Base-by-base conservation (phyloP, 2,329 filamentous ascomycete species). In the Dactylellina sp. region DNA sequence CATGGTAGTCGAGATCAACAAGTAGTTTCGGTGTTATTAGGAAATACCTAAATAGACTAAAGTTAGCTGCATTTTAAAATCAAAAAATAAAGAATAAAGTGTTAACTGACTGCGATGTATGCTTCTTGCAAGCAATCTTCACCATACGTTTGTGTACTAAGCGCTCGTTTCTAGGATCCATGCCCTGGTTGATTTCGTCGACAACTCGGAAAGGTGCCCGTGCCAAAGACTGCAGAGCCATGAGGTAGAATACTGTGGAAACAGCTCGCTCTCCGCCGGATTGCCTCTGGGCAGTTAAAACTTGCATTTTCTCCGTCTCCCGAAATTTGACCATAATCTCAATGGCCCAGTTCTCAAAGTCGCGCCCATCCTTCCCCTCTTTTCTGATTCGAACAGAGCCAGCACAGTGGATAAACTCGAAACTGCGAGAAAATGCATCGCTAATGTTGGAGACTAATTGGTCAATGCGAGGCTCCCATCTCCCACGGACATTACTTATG, bases 141-240 rank as follows among this genome's bases (percentile, higher is more conserved):
- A 99, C 95, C 91, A 99, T 96, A 76, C 95, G 91, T 80, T 94
- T 92, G 82, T 99, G 95, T 14, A 99, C 93, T 88, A 97, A 96
- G 78, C 95, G 91, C 82, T 99, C 95, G 82, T 99, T 99, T 79
- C 95, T 89, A 46, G 94, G 95, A 81, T 99, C 95, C 95, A 99
- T 99, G 77, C 95, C 95, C 83, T 99, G 95, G 80, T 99, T 99
- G 85, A 99, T 99, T 83, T 99, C 95, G 82, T 99, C 95, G 71
- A 99, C 95, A 55, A 99, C 94, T 59, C 95, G 92, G 86, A 99
- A 99, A 0, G 95, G 95, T 2, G 93, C 93, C 79, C 93, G 91
- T 14, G 95, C 94, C 79, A 99, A 89, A 55, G 91, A 91, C 81
- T 99, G 95, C 24, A 99, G 87, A 3, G 95, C 92, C 93, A 99